Base-by-base conservation (phyloP, 2,329 filamentous ascomycete genomes). In the Phaeomoniella chlamydospora region DNA sequence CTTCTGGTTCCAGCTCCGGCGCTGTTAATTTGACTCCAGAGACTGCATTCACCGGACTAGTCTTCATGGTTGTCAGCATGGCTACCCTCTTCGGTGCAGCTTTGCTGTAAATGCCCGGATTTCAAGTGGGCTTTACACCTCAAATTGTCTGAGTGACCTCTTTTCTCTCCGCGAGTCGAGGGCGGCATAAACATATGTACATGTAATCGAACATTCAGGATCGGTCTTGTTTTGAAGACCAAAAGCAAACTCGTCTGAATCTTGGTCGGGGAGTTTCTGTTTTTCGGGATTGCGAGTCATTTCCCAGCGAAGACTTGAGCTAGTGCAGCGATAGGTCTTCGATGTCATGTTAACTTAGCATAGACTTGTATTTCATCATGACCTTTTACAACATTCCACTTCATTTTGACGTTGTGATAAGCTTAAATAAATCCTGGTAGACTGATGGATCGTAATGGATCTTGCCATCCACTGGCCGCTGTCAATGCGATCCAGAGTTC, bases 81-180 rank as follows among this genome's bases (percentile, higher is more conserved):
- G 72, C 67, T 31, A 64, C 66, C 12, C 39, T 76, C 11, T 59
- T 75, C 40, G 71, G 72, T 26, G 69, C 68, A 38, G 45, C 57
- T 37, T 50, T 68, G 35, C 45, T 63, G 39, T 64, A 55, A 38
- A 37, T 32, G 34, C 43, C 4, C 3, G 39, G 15, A 15, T 37
- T 39, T n/a, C n/a, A n/a, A n/a, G n/a, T n/a, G n/a, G n/a, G n/a
- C n/a, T n/a, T n/a, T n/a, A n/a, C n/a, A n/a, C n/a, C n/a, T n/a
- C n/a, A n/a, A n/a, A n/a, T n/a, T n/a, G n/a, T n/a, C n/a, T n/a
- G n/a, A n/a, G n/a, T n/a, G n/a, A n/a, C n/a, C n/a, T n/a, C n/a
- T n/a, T n/a, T n/a, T n/a, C n/a, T n/a, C n/a, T n/a, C n/a, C n/a
- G n/a, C n/a, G n/a, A n/a, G n/a, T n/a, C n/a, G n/a, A n/a, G n/a